Conservation (phyloP, 2,329 filamentous ascomycete species). For the Sporothrix pallida region DNA sequence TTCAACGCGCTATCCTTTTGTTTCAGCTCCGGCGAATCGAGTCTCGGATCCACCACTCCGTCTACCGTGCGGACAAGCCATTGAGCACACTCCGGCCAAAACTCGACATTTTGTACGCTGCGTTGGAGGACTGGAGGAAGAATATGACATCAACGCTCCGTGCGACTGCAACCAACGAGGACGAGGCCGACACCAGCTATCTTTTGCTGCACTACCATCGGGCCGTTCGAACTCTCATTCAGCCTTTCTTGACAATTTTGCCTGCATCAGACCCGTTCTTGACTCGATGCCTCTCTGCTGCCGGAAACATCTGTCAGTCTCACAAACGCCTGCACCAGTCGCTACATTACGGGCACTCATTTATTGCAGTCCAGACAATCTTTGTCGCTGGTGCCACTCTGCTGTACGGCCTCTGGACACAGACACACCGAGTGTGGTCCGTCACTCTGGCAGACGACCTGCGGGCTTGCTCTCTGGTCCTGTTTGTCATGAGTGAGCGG, state of each 20-base stretch:
- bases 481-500: constrained; percentile 57
- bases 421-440: constrained; percentile 54
- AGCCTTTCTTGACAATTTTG: constrained; percentile 56
- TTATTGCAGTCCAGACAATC: constrained; percentile 51
- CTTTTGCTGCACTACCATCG: constrained; percentile 57
- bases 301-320: constrained; percentile 51
- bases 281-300: constrained; percentile 49
- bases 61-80: constrained; percentile 56
- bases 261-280: constrained; percentile 54
- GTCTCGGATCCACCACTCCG: constrained; percentile 57
- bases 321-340: constrained; percentile 52
- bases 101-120: constrained; percentile 52
- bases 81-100: constrained; percentile 53
- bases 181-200: constrained; percentile 46
- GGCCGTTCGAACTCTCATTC: constrained; percentile 56
- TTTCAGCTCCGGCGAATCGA: constrained; percentile 46
- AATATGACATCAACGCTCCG: neutral
- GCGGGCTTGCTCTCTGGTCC: constrained; percentile 54
- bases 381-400: constrained; percentile 52
- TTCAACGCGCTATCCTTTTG: neutral
- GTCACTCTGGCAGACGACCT: constrained; percentile 56
- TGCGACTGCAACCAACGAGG: neutral
- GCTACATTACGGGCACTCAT: constrained; percentile 50
- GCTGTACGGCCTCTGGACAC: constrained; percentile 50
- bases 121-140: constrained; percentile 53